Conservation (phyloP, 2,329 filamentous ascomycete genomes). For the Teratosphaeria gauchensis region DNA sequence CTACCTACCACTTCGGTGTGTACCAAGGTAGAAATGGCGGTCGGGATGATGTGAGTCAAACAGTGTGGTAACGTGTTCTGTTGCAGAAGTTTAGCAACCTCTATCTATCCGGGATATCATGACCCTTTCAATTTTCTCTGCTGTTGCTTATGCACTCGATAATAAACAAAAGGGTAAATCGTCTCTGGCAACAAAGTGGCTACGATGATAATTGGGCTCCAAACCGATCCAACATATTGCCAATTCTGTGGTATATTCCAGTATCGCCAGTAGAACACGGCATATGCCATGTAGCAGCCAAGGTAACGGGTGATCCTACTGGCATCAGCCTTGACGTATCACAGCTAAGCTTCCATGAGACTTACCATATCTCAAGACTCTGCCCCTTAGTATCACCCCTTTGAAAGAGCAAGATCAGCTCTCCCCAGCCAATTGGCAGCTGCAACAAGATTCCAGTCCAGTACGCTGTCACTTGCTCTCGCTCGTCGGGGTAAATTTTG, state of each 20-base stretch:
- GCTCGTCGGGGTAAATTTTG: constrained; percentile 27
- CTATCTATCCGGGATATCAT: neutral
- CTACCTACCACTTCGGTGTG: no score
- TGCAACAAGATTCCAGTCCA: constrained; percentile 31
- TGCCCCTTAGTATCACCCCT: constrained; percentile 29
- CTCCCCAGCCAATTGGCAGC: constrained; percentile 30
- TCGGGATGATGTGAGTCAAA: neutral
- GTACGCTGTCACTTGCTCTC: constrained; percentile 32
- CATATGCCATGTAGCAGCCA: constrained; percentile 30
- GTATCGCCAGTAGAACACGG: constrained; percentile 32
- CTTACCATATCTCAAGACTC: constrained; percentile 32
- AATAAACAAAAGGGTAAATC: constrained; percentile 30
- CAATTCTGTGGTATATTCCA: constrained; percentile 31
- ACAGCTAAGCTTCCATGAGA: neutral
- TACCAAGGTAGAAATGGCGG: no score
- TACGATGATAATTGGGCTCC: constrained; percentile 26
- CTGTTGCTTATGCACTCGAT: constrained; percentile 18
- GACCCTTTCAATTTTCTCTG: neutral
- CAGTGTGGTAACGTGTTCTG: neutral
- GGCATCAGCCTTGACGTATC: neutral
- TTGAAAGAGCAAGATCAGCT: constrained; percentile 22
- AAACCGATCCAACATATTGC: constrained; percentile 27
- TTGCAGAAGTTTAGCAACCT: neutral
- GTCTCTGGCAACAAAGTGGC: constrained; percentile 31
- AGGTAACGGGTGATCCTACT: constrained; percentile 30